Base-by-base conservation (phyloP, 192 early-diverging fungal genomes). In the Rhizophagus sp. region DNA sequence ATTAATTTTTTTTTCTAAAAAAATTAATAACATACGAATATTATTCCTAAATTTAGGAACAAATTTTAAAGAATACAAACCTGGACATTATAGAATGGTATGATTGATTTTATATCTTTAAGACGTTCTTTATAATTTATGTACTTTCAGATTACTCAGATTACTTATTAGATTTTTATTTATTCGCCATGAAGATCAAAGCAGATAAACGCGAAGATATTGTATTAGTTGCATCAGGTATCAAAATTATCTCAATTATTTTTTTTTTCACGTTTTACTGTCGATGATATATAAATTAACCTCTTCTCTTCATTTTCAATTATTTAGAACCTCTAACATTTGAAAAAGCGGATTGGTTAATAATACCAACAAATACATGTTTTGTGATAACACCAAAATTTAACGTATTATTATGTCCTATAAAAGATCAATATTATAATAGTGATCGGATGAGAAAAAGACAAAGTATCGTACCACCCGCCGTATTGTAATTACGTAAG, bases 271-370 rank as follows among this genome's bases (percentile, higher is more conserved):
- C 63, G 62, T 34, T 57, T 57, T 6, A 22, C 22, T 22, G 6
- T 22, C 17, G 52, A n/a, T 22, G 2, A 49, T 66, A 36, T 12
- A n/a, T 65, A 9, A 25, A 13, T 47, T 84, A 52, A 52, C 17
- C 50, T 5, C 52, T 10, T 19, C 17, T 12, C 30, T 34, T 39
- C 39, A 34, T 15, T 30, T 27, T 70, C 15, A 39, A 36, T 39
- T 34, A 19, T 70, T 70, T 70, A 70, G 94, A 95, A 79, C 94
- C 94, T n/a, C 79, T 95, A 52, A 95, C 94, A 27, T 95, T 92
- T 73, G 93, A 93, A 78, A 90, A 91, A 75, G 90, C 92, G 10
- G 94, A 95, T 85, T 95, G 94, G 94, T 80, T 93, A 77, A 92
- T 88, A 39, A 92, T 95, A 63, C 94, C 94, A 2, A 91, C 91